These are phyloP conservation scores for Beta corolliflora DNA, from an alignment of 179 eudicot species.

Conservation along the genomic window DNA sequence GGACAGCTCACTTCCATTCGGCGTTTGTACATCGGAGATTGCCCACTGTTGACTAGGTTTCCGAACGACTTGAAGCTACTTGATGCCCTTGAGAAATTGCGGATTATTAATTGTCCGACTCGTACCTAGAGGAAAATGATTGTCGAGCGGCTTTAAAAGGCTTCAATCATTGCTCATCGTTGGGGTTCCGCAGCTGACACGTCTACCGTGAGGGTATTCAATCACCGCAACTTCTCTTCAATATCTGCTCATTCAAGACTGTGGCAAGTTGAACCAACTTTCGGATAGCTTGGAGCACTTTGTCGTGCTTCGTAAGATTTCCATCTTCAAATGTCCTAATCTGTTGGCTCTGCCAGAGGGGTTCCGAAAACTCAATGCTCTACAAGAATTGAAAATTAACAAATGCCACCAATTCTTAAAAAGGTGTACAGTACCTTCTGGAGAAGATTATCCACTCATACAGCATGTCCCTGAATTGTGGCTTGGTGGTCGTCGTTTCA, in stretches of 20 bases:
- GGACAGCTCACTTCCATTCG: too few relatives aligned
- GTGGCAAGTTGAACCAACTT: constrained; percentile 17
- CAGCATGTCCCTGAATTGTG: too few relatives aligned
- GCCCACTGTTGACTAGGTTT: constrained; percentile 24
- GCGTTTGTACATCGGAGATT: constrained; percentile 22
- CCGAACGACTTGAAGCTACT: constrained; percentile 13
- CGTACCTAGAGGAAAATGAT: constrained; percentile 14
- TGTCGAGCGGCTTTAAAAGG: constrained; percentile 13
- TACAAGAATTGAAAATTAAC: neutral
- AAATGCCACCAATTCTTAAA: too few relatives aligned
- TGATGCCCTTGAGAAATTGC: constrained; percentile 3
- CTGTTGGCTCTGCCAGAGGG: constrained; percentile 5
- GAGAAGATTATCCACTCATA: too few relatives aligned
- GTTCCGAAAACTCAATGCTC: neutral
- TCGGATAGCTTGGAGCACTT: constrained; percentile 12
- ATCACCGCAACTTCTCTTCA: constrained; percentile 20
- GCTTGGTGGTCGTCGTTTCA: too few relatives aligned
- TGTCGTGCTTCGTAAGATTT: neutral
- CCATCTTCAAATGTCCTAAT: constrained; percentile 4
- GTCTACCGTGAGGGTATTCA: constrained; percentile 13
- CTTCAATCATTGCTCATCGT: constrained; percentile 3
- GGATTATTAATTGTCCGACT: constrained; percentile 5
- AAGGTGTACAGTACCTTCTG: too few relatives aligned
- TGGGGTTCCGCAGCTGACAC: neutral
- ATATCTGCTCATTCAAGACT: neutral